These are phyloP conservation scores for Xylaria telfairii DNA, from an alignment of 495 filamentous ascomycete species.

Conservation along the genomic window DNA sequence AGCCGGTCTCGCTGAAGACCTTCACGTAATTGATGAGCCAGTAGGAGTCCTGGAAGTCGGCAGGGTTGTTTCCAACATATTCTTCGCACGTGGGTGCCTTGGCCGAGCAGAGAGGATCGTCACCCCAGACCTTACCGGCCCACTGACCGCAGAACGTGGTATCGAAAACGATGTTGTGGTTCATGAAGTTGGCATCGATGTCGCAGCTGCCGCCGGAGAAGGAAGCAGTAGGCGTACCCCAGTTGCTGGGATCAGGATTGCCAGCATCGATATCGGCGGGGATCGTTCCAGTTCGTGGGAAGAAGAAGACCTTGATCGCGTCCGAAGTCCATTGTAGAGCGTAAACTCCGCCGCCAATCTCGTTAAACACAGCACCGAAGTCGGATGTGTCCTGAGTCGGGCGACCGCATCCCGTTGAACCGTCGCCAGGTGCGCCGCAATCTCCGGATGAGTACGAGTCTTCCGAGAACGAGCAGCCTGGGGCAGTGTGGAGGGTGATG, in stretches of 20 bases:
- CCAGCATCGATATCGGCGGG: constrained; percentile 63
- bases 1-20: constrained; percentile 57
- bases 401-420: constrained; percentile 57
- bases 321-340: constrained; percentile 74
- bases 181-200: constrained; percentile 68
- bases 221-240: constrained; percentile 70
- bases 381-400: constrained; percentile 52
- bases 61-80: constrained; percentile 70
- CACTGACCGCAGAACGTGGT: constrained; percentile 89
- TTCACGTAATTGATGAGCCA: constrained; percentile 75
- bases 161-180: constrained; percentile 81
- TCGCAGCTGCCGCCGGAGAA: constrained; percentile 68
- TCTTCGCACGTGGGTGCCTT: constrained; percentile 62
- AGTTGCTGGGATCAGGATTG: constrained; percentile 65
- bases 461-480: constrained; percentile 64
- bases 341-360: constrained; percentile 74
- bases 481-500: constrained; percentile 77
- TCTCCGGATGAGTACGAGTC: constrained; percentile 52
- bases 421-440: constrained; percentile 60
- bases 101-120: constrained; percentile 45
- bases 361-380: constrained; percentile 78
- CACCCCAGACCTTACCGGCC: constrained; percentile 70
- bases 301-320: constrained; percentile 79
- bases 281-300: constrained; percentile 60
- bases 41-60: constrained; percentile 66